Conservation (phyloP, 148 eudicot species). For the Oxyria digyna region DNA sequence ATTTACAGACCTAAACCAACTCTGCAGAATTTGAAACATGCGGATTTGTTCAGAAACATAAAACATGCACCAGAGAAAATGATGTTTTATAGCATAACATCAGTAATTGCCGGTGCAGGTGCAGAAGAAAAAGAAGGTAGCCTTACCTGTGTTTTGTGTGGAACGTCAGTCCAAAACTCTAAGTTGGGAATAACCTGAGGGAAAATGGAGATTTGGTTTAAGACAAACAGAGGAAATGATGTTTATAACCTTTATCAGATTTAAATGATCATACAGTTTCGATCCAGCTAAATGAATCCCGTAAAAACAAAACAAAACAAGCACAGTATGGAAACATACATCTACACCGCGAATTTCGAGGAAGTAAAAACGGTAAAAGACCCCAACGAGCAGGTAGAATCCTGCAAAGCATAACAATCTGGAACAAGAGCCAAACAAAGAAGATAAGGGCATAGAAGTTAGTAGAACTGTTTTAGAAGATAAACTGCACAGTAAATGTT, state of each 20-base stretch:
- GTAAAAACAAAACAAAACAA: not conserved
- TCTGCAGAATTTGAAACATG: slow-evolving; percentile 30
- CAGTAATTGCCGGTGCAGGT: not conserved
- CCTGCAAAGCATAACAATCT: slow-evolving; percentile 60
- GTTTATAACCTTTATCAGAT: not conserved
- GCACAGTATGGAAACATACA: slow-evolving; percentile 25
- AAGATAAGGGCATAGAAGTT: not conserved
- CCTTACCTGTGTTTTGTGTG: slow-evolving; percentile 66
- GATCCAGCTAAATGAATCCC: not conserved
- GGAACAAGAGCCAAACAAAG: slow-evolving; percentile 12
- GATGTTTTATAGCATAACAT: too few relatives aligned
- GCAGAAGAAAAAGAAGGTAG: slow-evolving; percentile 3
- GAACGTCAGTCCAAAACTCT: slow-evolving; percentile 82
- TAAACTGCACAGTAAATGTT: not conserved
- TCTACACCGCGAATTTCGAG: slow-evolving; percentile 68
- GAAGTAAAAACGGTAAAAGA: slow-evolving; percentile 57
- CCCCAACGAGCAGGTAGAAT: slow-evolving; percentile 58
- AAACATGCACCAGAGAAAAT: not conserved
- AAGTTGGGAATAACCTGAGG: slow-evolving; percentile 70
- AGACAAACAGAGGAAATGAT: not conserved
- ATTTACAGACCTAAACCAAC: slow-evolving; percentile 34
- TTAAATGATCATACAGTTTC: not conserved
- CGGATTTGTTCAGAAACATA: not conserved
- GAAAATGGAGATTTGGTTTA: not conserved
- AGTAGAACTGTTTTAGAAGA: not conserved